Conservation (phyloP, 768 basidiomycete species). For the Hypsizygus marmoreus region DNA sequence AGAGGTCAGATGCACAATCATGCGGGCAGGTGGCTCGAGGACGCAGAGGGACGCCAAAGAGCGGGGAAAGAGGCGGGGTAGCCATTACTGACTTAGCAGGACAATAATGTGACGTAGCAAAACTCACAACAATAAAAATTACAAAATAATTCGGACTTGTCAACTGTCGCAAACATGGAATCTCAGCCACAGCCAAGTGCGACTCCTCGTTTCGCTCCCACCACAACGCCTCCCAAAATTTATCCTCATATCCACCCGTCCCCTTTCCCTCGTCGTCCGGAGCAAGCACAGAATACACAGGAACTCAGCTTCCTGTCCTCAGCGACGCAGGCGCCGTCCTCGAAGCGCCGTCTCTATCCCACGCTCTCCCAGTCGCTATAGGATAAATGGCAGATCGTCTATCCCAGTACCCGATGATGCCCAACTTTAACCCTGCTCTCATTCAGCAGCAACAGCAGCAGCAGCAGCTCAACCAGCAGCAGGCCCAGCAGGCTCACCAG, state of each 20-base stretch:
- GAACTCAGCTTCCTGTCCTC: slow-evolving; percentile 19
- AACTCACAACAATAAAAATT: slow-evolving; percentile 12
- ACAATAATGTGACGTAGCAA: slow-evolving; percentile 5
- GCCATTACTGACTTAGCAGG: slow-evolving; percentile 4
- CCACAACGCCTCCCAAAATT: slow-evolving; percentile 49
- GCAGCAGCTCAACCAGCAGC: slow-evolving; percentile 36
- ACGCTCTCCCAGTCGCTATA: slow-evolving; percentile 25
- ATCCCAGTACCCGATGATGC: slow-evolving; percentile 55
- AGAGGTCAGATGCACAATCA: slow-evolving; percentile 10
- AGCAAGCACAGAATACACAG: slow-evolving; percentile 12
- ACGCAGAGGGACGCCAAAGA: neutral
- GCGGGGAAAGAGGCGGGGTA: neutral
- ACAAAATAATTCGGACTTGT: slow-evolving; percentile 27
- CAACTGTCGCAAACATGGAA: slow-evolving; percentile 47
- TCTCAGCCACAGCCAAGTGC: slow-evolving; percentile 47
- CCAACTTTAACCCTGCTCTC: slow-evolving; percentile 48
- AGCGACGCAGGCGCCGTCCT: slow-evolving; percentile 25
- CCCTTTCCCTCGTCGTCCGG: slow-evolving; percentile 21
- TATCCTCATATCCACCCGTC: slow-evolving; percentile 25
- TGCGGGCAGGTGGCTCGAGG: neutral
- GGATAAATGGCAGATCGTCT: slow-evolving; percentile 66
- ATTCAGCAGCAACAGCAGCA: slow-evolving; percentile 48
- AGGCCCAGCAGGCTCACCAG: slow-evolving; percentile 37
- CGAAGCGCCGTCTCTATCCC: slow-evolving; percentile 30
- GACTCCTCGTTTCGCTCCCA: slow-evolving; percentile 58